Evolutionary conservation across 106 monocot species (phyloP).

Genomic region (Platanthera zijinensis): DNA sequence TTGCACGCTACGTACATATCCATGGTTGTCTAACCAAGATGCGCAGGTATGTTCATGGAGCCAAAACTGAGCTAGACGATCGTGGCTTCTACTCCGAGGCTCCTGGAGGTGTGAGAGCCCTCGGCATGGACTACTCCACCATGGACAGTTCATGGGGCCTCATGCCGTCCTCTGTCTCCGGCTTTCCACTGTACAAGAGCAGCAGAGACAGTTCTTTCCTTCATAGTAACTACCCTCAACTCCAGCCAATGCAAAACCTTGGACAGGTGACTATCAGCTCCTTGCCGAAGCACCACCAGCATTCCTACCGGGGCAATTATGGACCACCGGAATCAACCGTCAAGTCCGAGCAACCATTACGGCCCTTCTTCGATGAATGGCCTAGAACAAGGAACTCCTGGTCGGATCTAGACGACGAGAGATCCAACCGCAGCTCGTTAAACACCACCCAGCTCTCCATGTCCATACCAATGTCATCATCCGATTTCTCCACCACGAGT

Average conservation of each 20-base stretch:
- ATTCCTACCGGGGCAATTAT: constrained; percentile 37
- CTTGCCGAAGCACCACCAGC: constrained; percentile 31
- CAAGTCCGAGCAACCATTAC: constrained; percentile 42
- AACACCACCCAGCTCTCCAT: constrained; percentile 77
- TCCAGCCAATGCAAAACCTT: constrained; percentile 24
- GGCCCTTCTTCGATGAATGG: constrained; percentile 80
- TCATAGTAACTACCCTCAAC: constrained; percentile 29
- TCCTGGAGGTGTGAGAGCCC: constrained; percentile 35
- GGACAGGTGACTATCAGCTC: constrained; percentile 36
- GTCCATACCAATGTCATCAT: constrained; percentile 73
- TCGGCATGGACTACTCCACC: constrained; percentile 32
- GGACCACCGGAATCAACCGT: constrained; percentile 23
- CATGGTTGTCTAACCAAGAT: not conserved
- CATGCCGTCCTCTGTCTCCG: constrained; percentile 30
- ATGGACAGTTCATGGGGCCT: constrained; percentile 45
- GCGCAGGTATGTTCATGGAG: constrained; percentile 44
- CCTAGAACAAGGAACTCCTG: constrained; percentile 51
- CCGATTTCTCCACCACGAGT: constrained; percentile 68
- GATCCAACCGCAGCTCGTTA: constrained; percentile 37
- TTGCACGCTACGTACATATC: not conserved
- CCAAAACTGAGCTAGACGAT: constrained; percentile 26
- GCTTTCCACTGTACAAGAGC: constrained; percentile 21
- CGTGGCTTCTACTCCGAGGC: constrained; percentile 46
- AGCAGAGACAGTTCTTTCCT: constrained; percentile 20
- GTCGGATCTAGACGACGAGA: constrained; percentile 57